A percentile compares a stretch with the other conserved stretches of the same genome.
These are phyloP conservation scores for Skeletonema costatum DNA, from an alignment of 108 stramenopile species.

Conservation along the genomic window DNA sequence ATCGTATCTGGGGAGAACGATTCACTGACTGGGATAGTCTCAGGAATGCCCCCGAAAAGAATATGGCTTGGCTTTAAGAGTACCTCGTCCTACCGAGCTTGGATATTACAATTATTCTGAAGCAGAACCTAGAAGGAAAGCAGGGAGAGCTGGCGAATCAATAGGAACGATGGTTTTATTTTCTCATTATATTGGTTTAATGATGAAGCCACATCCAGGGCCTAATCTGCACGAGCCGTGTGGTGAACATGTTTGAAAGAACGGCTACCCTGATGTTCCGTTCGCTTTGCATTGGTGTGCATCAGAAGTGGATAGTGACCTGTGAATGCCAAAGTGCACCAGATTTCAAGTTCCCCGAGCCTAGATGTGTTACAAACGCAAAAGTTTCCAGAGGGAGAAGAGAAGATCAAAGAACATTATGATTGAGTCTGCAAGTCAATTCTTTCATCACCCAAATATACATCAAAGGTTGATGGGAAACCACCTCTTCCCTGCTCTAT, in stretches of 20 bases:
- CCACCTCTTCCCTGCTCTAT: slow-evolving; percentile 64
- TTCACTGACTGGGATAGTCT: slow-evolving; percentile 73
- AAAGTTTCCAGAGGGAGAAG: slow-evolving; percentile 43
- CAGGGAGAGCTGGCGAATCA: slow-evolving; percentile 58
- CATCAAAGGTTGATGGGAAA: slow-evolving; percentile 46
- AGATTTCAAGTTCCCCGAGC: neutral
- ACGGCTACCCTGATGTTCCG: slow-evolving; percentile 65
- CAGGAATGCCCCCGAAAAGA: slow-evolving; percentile 35
- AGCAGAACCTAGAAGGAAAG: slow-evolving; percentile 18
- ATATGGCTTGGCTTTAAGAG: slow-evolving; percentile 40
- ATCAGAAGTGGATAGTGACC: slow-evolving; percentile 44
- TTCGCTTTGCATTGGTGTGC: slow-evolving; percentile 69
- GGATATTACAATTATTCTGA: slow-evolving; percentile 63
- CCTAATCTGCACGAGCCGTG: slow-evolving; percentile 54
- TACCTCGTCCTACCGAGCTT: slow-evolving; percentile 56
- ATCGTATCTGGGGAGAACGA: slow-evolving; percentile 57
- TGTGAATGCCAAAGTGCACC: slow-evolving; percentile 50
- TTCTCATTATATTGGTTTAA: slow-evolving; percentile 80
- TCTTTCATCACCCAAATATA: slow-evolving; percentile 71
- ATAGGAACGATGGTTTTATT: slow-evolving; percentile 66
- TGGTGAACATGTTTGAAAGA: slow-evolving; percentile 59
- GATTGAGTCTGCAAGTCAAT: slow-evolving; percentile 58
- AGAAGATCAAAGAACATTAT: slow-evolving; percentile 54
- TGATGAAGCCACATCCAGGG: slow-evolving; percentile 48
- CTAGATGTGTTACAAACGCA: slow-evolving; percentile 52